Evolutionary conservation across 768 basidiomycete species (phyloP).

Genomic region (Termitomyces sp.): DNA sequence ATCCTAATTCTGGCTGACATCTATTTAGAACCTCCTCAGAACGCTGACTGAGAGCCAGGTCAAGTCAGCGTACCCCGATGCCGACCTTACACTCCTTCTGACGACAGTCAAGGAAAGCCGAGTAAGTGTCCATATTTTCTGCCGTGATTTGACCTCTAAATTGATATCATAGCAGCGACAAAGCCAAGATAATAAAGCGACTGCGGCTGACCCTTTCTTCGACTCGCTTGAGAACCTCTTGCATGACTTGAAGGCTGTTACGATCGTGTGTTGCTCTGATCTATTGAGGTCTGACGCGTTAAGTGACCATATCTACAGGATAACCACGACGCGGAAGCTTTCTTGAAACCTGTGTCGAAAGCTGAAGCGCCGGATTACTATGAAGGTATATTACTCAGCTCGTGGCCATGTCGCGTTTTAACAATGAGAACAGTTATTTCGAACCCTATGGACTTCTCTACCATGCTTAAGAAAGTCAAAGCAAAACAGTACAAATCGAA

Average conservation of each 20-base stretch:
- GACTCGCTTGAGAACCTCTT: conserved; percentile 90
- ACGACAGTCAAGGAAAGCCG: conserved; percentile 84
- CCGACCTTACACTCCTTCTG: conserved; percentile 79
- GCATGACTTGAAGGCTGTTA: conserved; percentile 76
- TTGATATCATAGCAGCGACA: conserved; percentile 24
- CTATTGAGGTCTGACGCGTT: conserved; percentile 19
- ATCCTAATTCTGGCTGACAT: conserved; percentile 14
- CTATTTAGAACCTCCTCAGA: conserved; percentile 77
- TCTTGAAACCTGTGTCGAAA: conserved; percentile 89
- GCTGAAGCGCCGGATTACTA: conserved; percentile 92
- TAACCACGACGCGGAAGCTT: conserved; percentile 90
- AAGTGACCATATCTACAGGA: conserved; percentile 41
- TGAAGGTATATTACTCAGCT: conserved; percentile 55
- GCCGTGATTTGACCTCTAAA: conserved; percentile 9
- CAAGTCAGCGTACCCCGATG: conserved; percentile 53
- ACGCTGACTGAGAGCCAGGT: conserved; percentile 79
- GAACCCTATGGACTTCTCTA: conserved; percentile 93
- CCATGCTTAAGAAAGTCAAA: conserved; percentile 93
- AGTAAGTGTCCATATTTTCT: conserved; percentile 48
- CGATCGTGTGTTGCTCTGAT: conserved; percentile 45
- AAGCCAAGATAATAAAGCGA: conserved; percentile 62
- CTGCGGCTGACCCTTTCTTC: conserved; percentile 76
- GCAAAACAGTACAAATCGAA: conserved; percentile 90
- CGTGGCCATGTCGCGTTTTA: conserved; percentile 2
- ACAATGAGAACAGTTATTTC: conserved; percentile 65